Evolutionary conservation across 129 eudicot species (phyloP), one percentile per base, ranked within the genome.

Genomic region (Pulicaria dysenterica): DNA sequence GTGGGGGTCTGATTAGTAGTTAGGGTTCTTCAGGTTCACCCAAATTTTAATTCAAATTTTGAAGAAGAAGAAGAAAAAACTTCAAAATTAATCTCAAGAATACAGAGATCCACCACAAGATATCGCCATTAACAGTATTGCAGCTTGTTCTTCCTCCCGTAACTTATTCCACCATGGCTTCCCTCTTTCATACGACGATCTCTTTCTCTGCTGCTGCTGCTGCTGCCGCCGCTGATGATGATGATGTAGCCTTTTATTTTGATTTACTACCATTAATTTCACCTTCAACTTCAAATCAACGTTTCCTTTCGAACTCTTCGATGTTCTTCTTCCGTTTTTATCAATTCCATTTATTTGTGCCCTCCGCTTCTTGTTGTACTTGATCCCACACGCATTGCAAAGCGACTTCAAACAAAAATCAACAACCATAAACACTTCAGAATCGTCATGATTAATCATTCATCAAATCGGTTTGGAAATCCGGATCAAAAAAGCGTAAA

Each of bases 361-460:
- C 59, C 92, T 82, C 56, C 90, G 78, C 85, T 78, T 89, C 76
- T 89, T 89, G 67, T 86, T 78, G 82, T 86, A 89, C 46, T 89
- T 86, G 67, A 86, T 86, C 14, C 96, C 96, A 75, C 96, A 89
- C 17, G 96, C 96, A 73, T 89, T 86, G 53, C 96, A 89, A 16
- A 89, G 64, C 17, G 96, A 84, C 92, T 86, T 72, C 55, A 9
- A 38, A 41, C 65, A 66, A 15, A 69, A 56, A 56, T 61, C 3
- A n/a, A 58, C 39, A 39, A n/a, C 16, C 24, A 16, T 0, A 43
- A 43, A 46, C 31, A 5, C 11, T 7, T 72, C 10, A 57, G 13
- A 58, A 43, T 72, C 34, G 3, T 24, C 15, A 38, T 7, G 5
- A 5, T 36, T 19, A 13, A 58, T 0, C 64, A 11, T 42, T 58